Evolutionary conservation across 352 stramenopile species (phyloP), one percentile per base, ranked within the genome.

Genomic region (Phytophthora cactorum): DNA sequence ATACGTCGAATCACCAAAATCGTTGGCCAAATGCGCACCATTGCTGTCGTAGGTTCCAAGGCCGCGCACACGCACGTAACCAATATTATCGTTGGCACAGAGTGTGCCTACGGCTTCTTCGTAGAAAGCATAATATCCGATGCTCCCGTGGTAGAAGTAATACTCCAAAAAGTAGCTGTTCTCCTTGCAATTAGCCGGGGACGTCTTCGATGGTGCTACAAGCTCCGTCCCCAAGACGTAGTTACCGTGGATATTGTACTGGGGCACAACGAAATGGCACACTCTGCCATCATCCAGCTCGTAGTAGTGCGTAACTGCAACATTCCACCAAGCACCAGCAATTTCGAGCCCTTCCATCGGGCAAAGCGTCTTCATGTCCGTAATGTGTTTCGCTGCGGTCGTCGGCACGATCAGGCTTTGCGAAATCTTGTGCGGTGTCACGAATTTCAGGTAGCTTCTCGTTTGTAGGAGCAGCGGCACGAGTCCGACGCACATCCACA

Each of bases 111-210:
- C 34, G 1, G 66, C 70, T 64, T 78, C 70, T 57, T 75, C 70
- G 11, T 77, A 77, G 17, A 74, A 74, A 0, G 59, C 47, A 27
- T 74, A 74, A 41, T 74, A 70, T 1, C 66, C 66, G 17, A 74
- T 74, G n/a, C 66, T 74, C 0, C 66, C 66, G 38, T 74, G 66
- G 49, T 74, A 74, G 29, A 74, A 74, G 29, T 73, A 72, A 43
- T 78, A 73, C 15, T 78, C 59, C n/a, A 77, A 52, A 31, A 53
- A 63, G 34, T 74, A 77, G 32, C 52, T 55, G 34, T 65, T 66
- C 7, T 22, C 29, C 25, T 41, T 41, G 41, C 59, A 61, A 12
- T 39, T 71, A 25, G 51, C 46, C 14, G 70, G 63, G 9, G 51
- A 29, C 4, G 50, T 63, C 1, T 22, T 15, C 6, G 53, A 66